phyloP scores from a whole-genome alignment of 2,329 filamentous ascomycete genomes.

The Diaporthe australafricana region DNA sequence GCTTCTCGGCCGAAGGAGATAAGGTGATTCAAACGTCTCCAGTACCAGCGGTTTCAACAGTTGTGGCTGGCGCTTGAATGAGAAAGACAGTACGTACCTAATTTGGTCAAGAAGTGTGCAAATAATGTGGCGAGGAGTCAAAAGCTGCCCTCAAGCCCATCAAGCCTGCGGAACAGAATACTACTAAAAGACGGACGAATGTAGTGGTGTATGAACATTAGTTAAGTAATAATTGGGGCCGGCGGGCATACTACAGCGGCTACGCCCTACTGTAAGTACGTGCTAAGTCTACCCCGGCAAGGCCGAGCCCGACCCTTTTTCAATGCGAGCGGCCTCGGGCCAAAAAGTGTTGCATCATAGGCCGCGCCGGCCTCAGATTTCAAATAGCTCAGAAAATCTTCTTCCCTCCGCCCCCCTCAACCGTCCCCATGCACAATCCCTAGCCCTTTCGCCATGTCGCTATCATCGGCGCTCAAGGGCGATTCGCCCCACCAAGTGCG shows the following conservation, averaged over 20 bases:
- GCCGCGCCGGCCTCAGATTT: slow-evolving; percentile 33
- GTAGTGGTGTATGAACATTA: not conserved
- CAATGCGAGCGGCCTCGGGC: slow-evolving; percentile 27
- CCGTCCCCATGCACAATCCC: slow-evolving; percentile 27
- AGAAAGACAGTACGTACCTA: too few species aligned
- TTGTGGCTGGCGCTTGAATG: too few species aligned
- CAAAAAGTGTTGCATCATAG: slow-evolving; percentile 38
- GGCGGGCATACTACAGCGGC: not conserved
- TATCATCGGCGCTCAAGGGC: slow-evolving; percentile 56
- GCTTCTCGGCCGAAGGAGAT: not conserved
- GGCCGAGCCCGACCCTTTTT: slow-evolving; percentile 35
- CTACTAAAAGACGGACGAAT: not conserved
- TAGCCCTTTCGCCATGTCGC: slow-evolving; percentile 38
- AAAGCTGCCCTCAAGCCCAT: not conserved
- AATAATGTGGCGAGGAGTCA: not conserved
- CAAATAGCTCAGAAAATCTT: slow-evolving; percentile 24
- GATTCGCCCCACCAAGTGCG: slow-evolving; percentile 68
- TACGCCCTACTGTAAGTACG: not conserved
- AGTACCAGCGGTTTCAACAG: not conserved
- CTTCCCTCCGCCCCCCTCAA: not conserved
- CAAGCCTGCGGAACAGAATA: not conserved
- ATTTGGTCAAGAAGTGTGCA: not conserved
- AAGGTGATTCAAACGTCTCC: too few species aligned
- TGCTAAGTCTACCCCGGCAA: not conserved
- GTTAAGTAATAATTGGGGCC: not conserved